These are phyloP conservation scores for Alternaria angustiovoidea DNA, from an alignment of 2,329 filamentous ascomycete genomes.

Conservation along the genomic window DNA sequence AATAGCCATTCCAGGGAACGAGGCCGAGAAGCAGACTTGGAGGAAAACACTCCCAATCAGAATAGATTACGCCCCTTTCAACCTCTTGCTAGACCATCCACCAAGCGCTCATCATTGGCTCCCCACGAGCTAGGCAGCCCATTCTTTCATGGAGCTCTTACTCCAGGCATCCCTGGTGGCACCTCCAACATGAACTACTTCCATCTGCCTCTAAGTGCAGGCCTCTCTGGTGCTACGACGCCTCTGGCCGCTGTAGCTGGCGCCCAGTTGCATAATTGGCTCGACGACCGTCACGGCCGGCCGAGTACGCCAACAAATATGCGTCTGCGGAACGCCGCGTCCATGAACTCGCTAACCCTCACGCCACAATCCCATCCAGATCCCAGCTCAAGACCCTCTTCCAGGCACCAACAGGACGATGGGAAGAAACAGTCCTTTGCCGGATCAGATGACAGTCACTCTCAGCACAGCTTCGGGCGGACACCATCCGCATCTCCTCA, in stretches of 20 bases:
- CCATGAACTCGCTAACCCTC: conserved; percentile 56
- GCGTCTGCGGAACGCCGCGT: conserved; percentile 50
- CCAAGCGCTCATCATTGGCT: conserved; percentile 39
- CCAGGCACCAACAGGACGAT: conserved; percentile 51
- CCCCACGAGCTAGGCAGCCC: conserved; percentile 49
- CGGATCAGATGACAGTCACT: conserved; percentile 36
- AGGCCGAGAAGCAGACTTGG: conserved; percentile 27
- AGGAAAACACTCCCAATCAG: conserved; percentile 25
- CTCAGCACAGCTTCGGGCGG: conserved; percentile 39
- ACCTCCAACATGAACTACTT: conserved; percentile 84
- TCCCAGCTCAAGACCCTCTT: conserved; percentile 55
- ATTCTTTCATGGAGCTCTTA: conserved; percentile 54
- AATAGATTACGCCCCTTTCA: conserved; percentile 35
- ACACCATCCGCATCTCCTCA: conserved; percentile 54
- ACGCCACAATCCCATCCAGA: conserved; percentile 58
- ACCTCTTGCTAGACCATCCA: conserved; percentile 37
- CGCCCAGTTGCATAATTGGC: conserved; percentile 68
- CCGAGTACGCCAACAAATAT: conserved; percentile 46
- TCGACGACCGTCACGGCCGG: conserved; percentile 43
- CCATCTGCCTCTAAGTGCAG: conserved; percentile 75
- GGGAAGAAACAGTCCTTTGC: conserved; percentile 39
- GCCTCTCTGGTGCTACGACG: conserved; percentile 78
- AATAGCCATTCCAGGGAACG: conserved; percentile 38
- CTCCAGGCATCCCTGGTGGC: conserved; percentile 71
- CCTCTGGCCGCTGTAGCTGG: conserved; percentile 81